Percentiles rank a stretch among this genome's conserved stretches.
Conservation (phyloP, 2,329 filamentous ascomycete genomes). For the Calonectria pauciramosa region DNA sequence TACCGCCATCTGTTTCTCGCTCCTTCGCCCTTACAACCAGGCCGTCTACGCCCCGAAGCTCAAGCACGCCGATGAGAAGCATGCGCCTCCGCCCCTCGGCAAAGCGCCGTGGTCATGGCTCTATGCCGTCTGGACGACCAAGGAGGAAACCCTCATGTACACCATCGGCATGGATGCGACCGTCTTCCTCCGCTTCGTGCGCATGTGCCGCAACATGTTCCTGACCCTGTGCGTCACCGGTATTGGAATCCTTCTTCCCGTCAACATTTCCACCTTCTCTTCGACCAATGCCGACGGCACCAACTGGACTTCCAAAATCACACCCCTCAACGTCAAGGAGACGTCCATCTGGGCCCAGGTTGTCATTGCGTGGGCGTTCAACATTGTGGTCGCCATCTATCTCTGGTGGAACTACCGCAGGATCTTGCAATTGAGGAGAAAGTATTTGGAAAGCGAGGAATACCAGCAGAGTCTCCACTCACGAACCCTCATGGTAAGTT, state of each 20-base stretch:
- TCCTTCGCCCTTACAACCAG: constrained; percentile 91
- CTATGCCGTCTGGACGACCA: constrained; percentile 80
- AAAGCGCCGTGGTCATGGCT: constrained; percentile 93
- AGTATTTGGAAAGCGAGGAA: constrained; percentile 87
- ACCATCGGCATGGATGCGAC: constrained; percentile 92
- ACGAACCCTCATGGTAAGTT: constrained; percentile 72
- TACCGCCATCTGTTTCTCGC: constrained; percentile 86
- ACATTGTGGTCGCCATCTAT: constrained; percentile 82
- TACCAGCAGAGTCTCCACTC: constrained; percentile 92
- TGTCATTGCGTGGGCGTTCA: constrained; percentile 74
- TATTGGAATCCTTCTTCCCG: constrained; percentile 82
- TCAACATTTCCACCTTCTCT: constrained; percentile 72
- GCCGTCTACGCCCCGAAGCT: constrained; percentile 95
- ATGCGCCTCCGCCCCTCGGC: constrained; percentile 87
- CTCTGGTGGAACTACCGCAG: constrained; percentile 92
- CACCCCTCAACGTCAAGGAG: constrained; percentile 68
- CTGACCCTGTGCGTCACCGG: constrained; percentile 78
- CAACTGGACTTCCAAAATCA: constrained; percentile 71
- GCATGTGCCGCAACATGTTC: constrained; percentile 96
- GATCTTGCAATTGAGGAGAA: constrained; percentile 77
- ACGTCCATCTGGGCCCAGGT: constrained; percentile 71
- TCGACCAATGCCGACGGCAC: constrained; percentile 33
- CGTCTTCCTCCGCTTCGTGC: constrained; percentile 87
- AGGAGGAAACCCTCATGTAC: constrained; percentile 82
- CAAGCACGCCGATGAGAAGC: constrained; percentile 91